A percentile compares a stretch with the other conserved stretches of the same genome.
These are phyloP conservation scores for Microbotryum silenes-acaulis DNA, from an alignment of 1,284 basidiomycete genomes.

Conservation along the genomic window DNA sequence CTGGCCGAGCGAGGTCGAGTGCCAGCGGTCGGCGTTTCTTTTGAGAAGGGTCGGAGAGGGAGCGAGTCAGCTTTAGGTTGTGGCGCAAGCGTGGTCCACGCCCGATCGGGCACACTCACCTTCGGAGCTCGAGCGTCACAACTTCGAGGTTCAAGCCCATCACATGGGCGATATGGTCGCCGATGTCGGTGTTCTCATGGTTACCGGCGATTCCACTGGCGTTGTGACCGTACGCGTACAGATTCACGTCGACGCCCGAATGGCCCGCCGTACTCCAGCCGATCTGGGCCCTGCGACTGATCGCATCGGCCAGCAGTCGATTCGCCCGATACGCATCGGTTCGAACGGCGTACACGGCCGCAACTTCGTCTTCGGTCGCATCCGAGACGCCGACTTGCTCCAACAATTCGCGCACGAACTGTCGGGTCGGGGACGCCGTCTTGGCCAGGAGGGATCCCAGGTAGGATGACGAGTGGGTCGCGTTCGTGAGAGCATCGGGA, in stretches of 20 bases:
- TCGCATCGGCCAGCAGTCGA: slow-evolving; percentile 33
- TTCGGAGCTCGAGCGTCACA: slow-evolving; percentile 27
- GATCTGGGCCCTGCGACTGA: slow-evolving; percentile 39
- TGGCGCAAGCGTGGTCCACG: not conserved
- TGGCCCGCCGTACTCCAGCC: slow-evolving; percentile 44
- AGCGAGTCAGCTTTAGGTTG: not conserved
- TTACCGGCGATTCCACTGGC: slow-evolving; percentile 37
- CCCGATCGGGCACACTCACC: slow-evolving; percentile 7
- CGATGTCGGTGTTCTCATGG: slow-evolving; percentile 41
- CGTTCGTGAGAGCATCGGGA: slow-evolving; percentile 39
- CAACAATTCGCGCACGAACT: slow-evolving; percentile 31
- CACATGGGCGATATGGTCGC: slow-evolving; percentile 10
- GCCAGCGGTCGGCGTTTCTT: slow-evolving; percentile 7
- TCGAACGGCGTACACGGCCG: slow-evolving; percentile 30
- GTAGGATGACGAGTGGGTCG: slow-evolving; percentile 38
- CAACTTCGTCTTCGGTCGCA: slow-evolving; percentile 35
- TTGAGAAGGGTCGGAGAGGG: not conserved
- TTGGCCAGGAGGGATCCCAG: slow-evolving; percentile 30
- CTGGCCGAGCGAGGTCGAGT: slow-evolving; percentile 7
- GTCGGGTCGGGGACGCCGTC: slow-evolving; percentile 21
- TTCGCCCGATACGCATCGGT: slow-evolving; percentile 23
- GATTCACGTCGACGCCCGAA: slow-evolving; percentile 43
- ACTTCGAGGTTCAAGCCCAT: slow-evolving; percentile 25
- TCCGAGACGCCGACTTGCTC: slow-evolving; percentile 35
- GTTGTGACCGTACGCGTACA: slow-evolving; percentile 39